Conservation (phyloP, 257 asterid genomes). For the Fraxinus quadrangulata region DNA sequence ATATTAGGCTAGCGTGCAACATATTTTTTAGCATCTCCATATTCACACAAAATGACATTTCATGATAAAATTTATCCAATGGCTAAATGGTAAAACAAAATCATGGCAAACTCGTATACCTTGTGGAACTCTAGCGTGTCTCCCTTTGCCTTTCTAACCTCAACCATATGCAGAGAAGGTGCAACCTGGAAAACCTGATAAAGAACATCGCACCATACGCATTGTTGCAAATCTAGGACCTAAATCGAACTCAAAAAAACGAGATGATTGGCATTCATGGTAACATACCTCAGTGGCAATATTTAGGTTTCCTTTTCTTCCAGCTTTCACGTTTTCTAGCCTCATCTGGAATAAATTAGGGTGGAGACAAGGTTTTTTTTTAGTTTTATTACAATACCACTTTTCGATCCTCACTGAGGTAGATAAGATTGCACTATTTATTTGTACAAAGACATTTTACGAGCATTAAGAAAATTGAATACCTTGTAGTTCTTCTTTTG, state of each 20-base stretch:
- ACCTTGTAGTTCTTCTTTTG: slow-evolving; percentile 92
- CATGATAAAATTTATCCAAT: not conserved
- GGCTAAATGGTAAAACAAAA: slow-evolving; percentile 1
- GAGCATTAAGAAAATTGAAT: not conserved
- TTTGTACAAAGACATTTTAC: not conserved
- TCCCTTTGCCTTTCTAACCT: slow-evolving; percentile 75
- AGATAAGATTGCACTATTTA: not conserved
- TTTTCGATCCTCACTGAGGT: not conserved
- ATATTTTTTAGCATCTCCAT: not conserved
- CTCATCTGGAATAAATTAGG: slow-evolving; percentile 59
- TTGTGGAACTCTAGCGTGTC: slow-evolving; percentile 83
- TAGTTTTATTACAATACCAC: not conserved
- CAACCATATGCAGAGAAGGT: slow-evolving; percentile 79
- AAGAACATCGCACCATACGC: slow-evolving; percentile 1
- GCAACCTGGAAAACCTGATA: slow-evolving; percentile 73
- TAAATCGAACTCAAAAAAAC: slow-evolving; percentile 5
- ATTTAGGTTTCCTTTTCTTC: slow-evolving; percentile 96
- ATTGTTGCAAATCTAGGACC: not conserved
- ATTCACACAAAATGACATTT: not conserved
- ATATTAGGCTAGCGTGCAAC: not conserved
- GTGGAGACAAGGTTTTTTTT: not conserved
- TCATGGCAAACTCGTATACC: slow-evolving; percentile 36
- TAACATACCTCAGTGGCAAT: slow-evolving; percentile 82
- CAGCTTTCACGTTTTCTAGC: slow-evolving; percentile 89
- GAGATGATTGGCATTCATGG: not conserved